phyloP scores from a whole-genome alignment of 2,329 filamentous ascomycete species.

The Boeremia lycopersici region DNA sequence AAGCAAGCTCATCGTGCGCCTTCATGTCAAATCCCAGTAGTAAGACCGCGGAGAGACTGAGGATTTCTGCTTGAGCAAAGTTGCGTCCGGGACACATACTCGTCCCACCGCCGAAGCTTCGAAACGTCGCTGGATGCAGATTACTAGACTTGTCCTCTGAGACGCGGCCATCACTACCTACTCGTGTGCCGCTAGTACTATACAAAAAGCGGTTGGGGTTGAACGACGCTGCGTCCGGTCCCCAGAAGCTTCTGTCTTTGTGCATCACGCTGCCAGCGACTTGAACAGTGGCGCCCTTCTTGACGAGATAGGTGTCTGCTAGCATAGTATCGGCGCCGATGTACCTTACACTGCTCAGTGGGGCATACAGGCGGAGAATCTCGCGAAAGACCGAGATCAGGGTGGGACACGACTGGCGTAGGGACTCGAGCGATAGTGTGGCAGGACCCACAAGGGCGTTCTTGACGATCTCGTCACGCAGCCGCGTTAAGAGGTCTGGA shows the following conservation, averaged over 20 bases:
- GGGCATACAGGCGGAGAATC: neutral
- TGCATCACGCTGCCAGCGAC: neutral
- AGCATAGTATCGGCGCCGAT: neutral
- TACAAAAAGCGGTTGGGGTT: neutral
- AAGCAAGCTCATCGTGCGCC: conserved; percentile 20
- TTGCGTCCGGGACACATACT: conserved; percentile 45
- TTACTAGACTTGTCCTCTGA: conserved; percentile 19
- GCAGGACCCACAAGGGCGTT: neutral
- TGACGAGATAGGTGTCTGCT: neutral
- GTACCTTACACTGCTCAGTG: neutral
- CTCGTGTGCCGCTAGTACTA: neutral
- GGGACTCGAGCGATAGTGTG: neutral
- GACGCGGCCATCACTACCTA: neutral
- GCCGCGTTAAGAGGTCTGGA: conserved; percentile 17
- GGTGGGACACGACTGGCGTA: neutral
- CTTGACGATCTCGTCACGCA: neutral
- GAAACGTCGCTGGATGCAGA: conserved; percentile 37
- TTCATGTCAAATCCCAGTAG: conserved; percentile 38
- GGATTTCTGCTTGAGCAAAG: conserved; percentile 43
- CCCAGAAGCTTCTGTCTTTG: neutral
- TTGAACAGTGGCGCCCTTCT: neutral
- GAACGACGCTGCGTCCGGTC: neutral
- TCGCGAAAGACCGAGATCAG: neutral
- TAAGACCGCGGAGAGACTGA: conserved; percentile 33
- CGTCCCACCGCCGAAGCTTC: conserved; percentile 41